These are phyloP conservation scores for Auricularia heimuer DNA, from an alignment of 768 basidiomycete genomes.

Conservation along the genomic window DNA sequence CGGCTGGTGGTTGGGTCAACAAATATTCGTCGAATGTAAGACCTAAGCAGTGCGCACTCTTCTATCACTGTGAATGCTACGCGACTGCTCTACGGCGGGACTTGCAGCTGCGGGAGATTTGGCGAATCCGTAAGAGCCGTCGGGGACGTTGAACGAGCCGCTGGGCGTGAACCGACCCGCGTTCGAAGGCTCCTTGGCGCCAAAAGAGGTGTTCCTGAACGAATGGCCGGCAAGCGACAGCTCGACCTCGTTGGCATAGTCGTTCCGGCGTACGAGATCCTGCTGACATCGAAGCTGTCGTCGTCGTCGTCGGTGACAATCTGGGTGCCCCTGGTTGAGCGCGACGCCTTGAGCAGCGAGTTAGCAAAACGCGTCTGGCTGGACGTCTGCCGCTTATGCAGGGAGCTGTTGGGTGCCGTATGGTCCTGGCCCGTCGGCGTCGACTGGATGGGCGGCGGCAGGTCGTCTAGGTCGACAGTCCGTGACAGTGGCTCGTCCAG, in stretches of 20 bases:
- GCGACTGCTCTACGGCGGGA: slow-evolving; percentile 39
- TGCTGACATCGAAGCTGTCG: slow-evolving; percentile 52
- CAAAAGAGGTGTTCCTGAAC: slow-evolving; percentile 16
- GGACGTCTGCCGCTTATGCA: slow-evolving; percentile 35
- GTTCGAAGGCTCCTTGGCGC: slow-evolving; percentile 3
- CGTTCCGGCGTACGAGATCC: slow-evolving; percentile 43
- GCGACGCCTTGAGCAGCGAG: slow-evolving; percentile 35
- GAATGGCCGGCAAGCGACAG: slow-evolving; percentile 49
- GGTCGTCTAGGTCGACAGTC: slow-evolving; percentile 31
- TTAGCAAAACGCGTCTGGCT: slow-evolving; percentile 41
- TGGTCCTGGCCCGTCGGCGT: slow-evolving; percentile 36
- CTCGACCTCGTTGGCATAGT: slow-evolving; percentile 29
- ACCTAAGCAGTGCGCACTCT: slow-evolving; percentile 32
- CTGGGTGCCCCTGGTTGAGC: slow-evolving; percentile 24
- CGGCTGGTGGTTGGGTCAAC: slow-evolving; percentile 27
- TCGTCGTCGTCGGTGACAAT: slow-evolving; percentile 21
- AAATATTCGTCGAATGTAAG: background rate
- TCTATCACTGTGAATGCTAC: slow-evolving; percentile 50
- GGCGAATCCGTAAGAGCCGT: slow-evolving; percentile 19
- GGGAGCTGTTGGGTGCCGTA: slow-evolving; percentile 17
- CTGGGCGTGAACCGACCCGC: background rate
- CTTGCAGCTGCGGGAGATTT: slow-evolving; percentile 1
- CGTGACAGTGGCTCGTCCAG: slow-evolving; percentile 43
- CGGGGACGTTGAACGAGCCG: slow-evolving; percentile 36
- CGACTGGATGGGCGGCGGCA: slow-evolving; percentile 49